Percentiles rank a stretch among this genome's conserved stretches.
phyloP scores from a whole-genome alignment of 2,329 filamentous ascomycete genomes.

The Aureobasidium sp. region DNA sequence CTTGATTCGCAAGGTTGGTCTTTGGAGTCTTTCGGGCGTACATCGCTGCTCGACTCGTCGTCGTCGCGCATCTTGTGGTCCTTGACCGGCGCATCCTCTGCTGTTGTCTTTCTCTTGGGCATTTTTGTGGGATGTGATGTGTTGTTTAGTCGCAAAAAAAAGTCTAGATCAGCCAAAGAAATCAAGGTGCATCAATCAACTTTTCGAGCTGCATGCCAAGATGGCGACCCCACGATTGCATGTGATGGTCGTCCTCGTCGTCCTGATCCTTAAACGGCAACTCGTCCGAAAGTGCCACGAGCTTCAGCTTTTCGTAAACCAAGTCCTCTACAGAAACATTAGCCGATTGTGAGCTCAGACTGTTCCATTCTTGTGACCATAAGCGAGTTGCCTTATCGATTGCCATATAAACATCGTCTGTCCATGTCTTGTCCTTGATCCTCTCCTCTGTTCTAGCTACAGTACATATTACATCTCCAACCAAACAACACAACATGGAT shows the following conservation, averaged over 20 bases:
- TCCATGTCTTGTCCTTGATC: not conserved
- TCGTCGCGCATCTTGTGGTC: conserved; percentile 33
- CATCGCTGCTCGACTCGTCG: conserved; percentile 26
- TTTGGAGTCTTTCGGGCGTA: not conserved
- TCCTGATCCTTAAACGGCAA: not conserved
- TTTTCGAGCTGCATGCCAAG: conserved; percentile 4
- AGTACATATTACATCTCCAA: not conserved
- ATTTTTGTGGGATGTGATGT: conserved; percentile 26
- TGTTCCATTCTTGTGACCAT: not conserved
- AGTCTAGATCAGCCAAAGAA: not conserved
- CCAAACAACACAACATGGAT: not conserved
- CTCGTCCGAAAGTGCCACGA: not conserved
- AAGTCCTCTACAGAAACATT: not conserved
- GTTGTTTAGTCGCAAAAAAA: not conserved
- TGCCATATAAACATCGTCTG: not conserved
- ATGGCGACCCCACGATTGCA: not conserved
- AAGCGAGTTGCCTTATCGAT: not conserved
- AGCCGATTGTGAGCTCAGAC: not conserved
- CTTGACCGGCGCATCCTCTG: conserved; percentile 37
- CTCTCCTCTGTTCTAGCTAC: not conserved
- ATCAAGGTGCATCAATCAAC: conserved; percentile 1
- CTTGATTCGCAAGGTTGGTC: not conserved
- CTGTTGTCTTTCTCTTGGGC: conserved; percentile 43
- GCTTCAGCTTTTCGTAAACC: not conserved
- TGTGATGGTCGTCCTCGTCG: not conserved